Conservation (phyloP, 1,139 yeast genomes). For the Yamadazyma mexicana region DNA sequence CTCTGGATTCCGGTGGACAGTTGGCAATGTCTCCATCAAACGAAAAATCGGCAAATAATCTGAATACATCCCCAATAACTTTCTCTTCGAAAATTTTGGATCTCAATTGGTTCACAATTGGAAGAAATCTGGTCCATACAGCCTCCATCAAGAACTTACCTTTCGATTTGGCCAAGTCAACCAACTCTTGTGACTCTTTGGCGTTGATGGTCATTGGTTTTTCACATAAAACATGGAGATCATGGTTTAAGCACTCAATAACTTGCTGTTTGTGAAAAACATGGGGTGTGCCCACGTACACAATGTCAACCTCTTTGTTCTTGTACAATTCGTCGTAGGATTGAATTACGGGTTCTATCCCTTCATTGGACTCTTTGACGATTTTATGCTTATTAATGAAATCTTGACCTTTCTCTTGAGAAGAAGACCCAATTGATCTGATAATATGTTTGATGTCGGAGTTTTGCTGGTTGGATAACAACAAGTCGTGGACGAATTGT, state of each 20-base stretch:
- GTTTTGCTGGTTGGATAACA: slow-evolving; percentile 26
- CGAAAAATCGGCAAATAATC: slow-evolving; percentile 11
- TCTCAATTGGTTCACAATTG: slow-evolving; percentile 41
- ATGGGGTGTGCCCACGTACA: slow-evolving; percentile 64
- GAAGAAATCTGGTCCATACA: slow-evolving; percentile 66
- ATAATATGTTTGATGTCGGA: slow-evolving; percentile 25
- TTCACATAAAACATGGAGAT: slow-evolving; percentile 59
- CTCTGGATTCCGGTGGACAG: slow-evolving; percentile 20
- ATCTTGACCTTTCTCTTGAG: slow-evolving; percentile 24
- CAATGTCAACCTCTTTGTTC: slow-evolving; percentile 48
- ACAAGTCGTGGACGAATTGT: slow-evolving; percentile 38
- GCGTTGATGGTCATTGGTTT: slow-evolving; percentile 60
- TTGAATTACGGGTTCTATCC: slow-evolving; percentile 18
- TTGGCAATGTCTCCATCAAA: slow-evolving; percentile 17
- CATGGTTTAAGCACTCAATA: slow-evolving; percentile 48
- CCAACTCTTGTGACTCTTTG: slow-evolving; percentile 44
- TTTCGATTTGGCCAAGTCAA: slow-evolving; percentile 45
- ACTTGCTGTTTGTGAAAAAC: slow-evolving; percentile 52
- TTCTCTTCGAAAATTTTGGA: slow-evolving; percentile 43
- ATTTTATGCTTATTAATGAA: slow-evolving; percentile 18
- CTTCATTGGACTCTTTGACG: slow-evolving; percentile 8
- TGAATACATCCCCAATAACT: slow-evolving; percentile 23
- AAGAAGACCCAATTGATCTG: slow-evolving; percentile 34
- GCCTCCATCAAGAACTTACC: slow-evolving; percentile 61
- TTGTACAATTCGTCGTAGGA: slow-evolving; percentile 36